Percentiles rank a stretch among this genome's conserved stretches.
Conservation (phyloP, 2,329 filamentous ascomycete species). For the Neofusicoccum cordaticola region DNA sequence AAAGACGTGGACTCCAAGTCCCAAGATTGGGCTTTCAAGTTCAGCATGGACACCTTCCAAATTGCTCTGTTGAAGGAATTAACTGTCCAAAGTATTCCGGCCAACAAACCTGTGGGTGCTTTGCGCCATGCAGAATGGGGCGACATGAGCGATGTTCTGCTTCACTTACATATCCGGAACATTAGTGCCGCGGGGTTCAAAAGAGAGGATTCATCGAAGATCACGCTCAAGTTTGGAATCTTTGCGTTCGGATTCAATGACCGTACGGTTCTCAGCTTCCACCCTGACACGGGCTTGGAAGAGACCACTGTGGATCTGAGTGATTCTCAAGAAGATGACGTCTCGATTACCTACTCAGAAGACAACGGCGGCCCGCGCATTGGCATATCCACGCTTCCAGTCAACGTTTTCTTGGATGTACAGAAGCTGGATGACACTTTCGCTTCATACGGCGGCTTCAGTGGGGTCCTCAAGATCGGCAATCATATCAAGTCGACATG, state of each 20-base stretch:
- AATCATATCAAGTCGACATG: slow-evolving; percentile 75
- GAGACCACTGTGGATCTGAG: slow-evolving; percentile 39
- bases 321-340: slow-evolving; percentile 29
- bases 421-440: slow-evolving; percentile 82
- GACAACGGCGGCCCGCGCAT: slow-evolving; percentile 24
- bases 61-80: slow-evolving; percentile 21
- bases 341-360: slow-evolving; percentile 29
- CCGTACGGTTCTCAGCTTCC: slow-evolving; percentile 53
- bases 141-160: not conserved
- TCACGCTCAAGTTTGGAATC: slow-evolving; percentile 24
- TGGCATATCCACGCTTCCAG: slow-evolving; percentile 59
- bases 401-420: slow-evolving; percentile 74
- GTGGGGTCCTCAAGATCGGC: slow-evolving; percentile 84
- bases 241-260: slow-evolving; percentile 49
- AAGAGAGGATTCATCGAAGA: not conserved
- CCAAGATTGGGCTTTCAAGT: slow-evolving; percentile 20
- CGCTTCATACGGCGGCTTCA: slow-evolving; percentile 84
- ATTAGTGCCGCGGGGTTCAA: not conserved
- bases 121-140: slow-evolving; percentile 2
- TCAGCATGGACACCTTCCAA: slow-evolving; percentile 28
- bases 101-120: not conserved
- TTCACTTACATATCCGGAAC: not conserved
- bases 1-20: not conserved
- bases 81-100: not conserved
- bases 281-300: slow-evolving; percentile 45